A percentile compares a stretch with the other conserved stretches of the same genome.
Conservation (phyloP, 495 filamentous ascomycete genomes). For the Ramalina intermedia region DNA sequence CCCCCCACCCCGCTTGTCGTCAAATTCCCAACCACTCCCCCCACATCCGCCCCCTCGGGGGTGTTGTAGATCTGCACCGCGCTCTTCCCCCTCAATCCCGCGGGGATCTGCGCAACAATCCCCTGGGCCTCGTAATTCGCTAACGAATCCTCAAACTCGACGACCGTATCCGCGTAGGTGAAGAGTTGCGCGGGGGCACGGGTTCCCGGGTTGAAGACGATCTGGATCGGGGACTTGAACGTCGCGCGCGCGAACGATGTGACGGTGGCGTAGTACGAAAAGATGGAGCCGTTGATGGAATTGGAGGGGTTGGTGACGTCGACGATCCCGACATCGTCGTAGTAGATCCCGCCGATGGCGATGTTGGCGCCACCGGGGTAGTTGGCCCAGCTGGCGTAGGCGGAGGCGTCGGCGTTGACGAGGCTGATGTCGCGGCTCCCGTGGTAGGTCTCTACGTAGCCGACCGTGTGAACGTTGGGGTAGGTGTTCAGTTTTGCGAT, state of each 20-base stretch:
- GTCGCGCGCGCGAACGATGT: background rate
- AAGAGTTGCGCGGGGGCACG: conserved; percentile 1
- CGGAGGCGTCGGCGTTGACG: conserved; percentile 25
- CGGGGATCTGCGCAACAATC: background rate
- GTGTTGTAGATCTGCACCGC: conserved; percentile 7
- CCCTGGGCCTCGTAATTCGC: conserved; percentile 1
- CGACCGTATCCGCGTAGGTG: conserved; percentile 3
- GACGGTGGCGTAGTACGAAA: conserved; percentile 6
- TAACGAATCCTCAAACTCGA: conserved; percentile 6
- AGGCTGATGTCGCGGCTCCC: conserved; percentile 15
- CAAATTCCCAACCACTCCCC: background rate
- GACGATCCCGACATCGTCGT: conserved; percentile 27
- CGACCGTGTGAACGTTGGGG: conserved; percentile 29
- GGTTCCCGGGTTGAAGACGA: conserved; percentile 8
- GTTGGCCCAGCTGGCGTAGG: conserved; percentile 27
- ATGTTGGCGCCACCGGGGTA: conserved; percentile 18
- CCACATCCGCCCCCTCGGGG: background rate
- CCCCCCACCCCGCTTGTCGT: background rate
- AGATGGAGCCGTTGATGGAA: conserved; percentile 6
- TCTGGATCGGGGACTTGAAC: background rate
- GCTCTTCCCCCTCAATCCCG: background rate
- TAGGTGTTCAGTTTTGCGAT: conserved; percentile 27
- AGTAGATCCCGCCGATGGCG: conserved; percentile 31
- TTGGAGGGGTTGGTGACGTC: background rate
- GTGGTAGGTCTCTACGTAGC: conserved; percentile 33